Percentiles rank a stretch among this genome's conserved stretches.
Evolutionary conservation across 345 rosid species (phyloP).

Genomic region (Brassica nigra): DNA sequence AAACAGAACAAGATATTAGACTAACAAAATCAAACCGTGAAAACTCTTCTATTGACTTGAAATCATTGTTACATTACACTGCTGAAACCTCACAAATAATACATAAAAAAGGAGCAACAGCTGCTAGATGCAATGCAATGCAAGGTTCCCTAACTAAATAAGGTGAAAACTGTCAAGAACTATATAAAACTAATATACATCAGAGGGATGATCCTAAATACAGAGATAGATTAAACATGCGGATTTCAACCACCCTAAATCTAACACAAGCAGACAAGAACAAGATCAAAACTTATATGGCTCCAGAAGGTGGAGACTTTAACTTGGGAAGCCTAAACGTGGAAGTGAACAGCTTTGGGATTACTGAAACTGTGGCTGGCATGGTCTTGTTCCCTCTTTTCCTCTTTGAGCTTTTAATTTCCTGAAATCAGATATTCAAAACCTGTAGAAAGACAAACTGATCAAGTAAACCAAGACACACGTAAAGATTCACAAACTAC

Average conservation of each 20-base stretch:
- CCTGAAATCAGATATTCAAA: constrained; percentile 46
- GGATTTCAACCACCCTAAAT: neutral
- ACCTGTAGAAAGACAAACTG: neutral
- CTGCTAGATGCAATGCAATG: neutral
- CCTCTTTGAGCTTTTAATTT: constrained; percentile 59
- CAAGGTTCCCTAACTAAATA: neutral
- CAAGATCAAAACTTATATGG: constrained; percentile 15
- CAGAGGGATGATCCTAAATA: constrained; percentile 7
- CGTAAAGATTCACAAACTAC: constrained; percentile 40
- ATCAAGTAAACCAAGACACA: constrained; percentile 1
- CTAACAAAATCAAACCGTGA: neutral
- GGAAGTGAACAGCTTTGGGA: constrained; percentile 70
- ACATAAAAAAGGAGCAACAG: neutral
- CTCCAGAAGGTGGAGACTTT: constrained; percentile 51
- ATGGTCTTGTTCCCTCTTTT: constrained; percentile 42
- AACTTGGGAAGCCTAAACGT: constrained; percentile 78
- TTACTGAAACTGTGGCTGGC: constrained; percentile 39
- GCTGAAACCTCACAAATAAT: neutral
- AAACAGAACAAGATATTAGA: neutral
- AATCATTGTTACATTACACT: neutral
- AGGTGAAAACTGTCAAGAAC: neutral
- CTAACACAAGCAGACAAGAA: neutral
- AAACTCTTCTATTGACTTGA: neutral
- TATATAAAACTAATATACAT: neutral
- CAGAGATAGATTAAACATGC: constrained; percentile 31